These are phyloP conservation scores for Cyberlindnera euphorbiiphila DNA, from an alignment of 805 yeast species.

Conservation along the genomic window DNA sequence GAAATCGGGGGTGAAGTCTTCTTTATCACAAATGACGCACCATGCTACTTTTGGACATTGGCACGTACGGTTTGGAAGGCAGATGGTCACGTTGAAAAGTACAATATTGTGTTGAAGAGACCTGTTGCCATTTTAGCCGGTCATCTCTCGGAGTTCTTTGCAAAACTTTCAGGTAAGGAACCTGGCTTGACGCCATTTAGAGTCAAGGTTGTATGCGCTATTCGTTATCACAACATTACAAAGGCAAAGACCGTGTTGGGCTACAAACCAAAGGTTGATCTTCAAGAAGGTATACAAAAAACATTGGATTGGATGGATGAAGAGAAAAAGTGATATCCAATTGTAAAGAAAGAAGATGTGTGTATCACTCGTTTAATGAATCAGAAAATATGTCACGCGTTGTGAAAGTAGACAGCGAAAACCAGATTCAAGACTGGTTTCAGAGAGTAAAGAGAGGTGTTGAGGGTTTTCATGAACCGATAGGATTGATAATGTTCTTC, in stretches of 20 bases:
- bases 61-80: constrained; percentile 98
- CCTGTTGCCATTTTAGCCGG: constrained; percentile 81
- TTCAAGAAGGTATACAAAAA: constrained; percentile 73
- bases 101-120: constrained; percentile 63
- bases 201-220: constrained; percentile 88
- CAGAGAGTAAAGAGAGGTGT: too few relatives aligned
- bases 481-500: too few relatives aligned
- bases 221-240: constrained; percentile 85
- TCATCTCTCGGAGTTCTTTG: constrained; percentile 69
- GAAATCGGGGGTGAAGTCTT: constrained; percentile 80
- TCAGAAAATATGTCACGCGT: too few relatives aligned
- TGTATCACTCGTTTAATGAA: background rate
- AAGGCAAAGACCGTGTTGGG: constrained; percentile 80
- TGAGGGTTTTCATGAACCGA: too few relatives aligned
- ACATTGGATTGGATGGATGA: constrained; percentile 92
- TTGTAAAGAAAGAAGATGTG: background rate
- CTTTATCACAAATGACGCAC: constrained; percentile 90
- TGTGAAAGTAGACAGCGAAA: too few relatives aligned
- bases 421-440: too few relatives aligned
- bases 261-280: constrained; percentile 72
- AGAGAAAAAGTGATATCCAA: constrained; percentile 21
- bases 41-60: constrained; percentile 94
- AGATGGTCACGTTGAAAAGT: constrained; percentile 77
- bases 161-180: constrained; percentile 71
- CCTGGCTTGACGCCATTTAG: constrained; percentile 96